phyloP scores from a whole-genome alignment of 2,329 filamentous ascomycete species.

The Cylindrodendrum hubeiense region DNA sequence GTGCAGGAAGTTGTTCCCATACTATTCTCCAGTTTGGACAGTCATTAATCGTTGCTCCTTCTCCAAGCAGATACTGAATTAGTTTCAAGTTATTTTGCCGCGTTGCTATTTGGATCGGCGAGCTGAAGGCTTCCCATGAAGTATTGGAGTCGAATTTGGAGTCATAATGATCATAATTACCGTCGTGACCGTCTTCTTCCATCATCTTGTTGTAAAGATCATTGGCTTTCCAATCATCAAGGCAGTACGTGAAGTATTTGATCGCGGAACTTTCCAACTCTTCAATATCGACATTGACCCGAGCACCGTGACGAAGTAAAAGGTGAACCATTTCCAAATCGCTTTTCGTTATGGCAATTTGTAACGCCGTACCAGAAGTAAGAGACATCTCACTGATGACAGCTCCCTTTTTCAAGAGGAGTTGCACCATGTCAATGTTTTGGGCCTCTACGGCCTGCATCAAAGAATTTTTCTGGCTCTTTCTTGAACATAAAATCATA shows the following conservation, averaged over 20 bases:
- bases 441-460: conserved; percentile 8
- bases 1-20: background rate
- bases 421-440: background rate
- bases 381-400: background rate
- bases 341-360: background rate
- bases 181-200: no score
- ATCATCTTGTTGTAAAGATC: background rate
- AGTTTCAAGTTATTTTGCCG: background rate
- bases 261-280: background rate
- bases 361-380: background rate
- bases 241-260: background rate
- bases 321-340: background rate
- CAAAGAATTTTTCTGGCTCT: background rate
- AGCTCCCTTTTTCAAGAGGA: background rate
- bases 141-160: background rate
- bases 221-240: no score
- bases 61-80: background rate
- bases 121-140: background rate
- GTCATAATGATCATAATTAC: background rate
- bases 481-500: background rate
- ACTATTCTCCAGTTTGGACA: background rate
- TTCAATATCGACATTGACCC: background rate
- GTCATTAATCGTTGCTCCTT: background rate
- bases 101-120: background rate
- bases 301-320: background rate